Percentiles rank a stretch among this genome's conserved stretches.
Evolutionary conservation across 2,329 filamentous ascomycete genomes (phyloP).

Genomic region (Neurospora sp.): DNA sequence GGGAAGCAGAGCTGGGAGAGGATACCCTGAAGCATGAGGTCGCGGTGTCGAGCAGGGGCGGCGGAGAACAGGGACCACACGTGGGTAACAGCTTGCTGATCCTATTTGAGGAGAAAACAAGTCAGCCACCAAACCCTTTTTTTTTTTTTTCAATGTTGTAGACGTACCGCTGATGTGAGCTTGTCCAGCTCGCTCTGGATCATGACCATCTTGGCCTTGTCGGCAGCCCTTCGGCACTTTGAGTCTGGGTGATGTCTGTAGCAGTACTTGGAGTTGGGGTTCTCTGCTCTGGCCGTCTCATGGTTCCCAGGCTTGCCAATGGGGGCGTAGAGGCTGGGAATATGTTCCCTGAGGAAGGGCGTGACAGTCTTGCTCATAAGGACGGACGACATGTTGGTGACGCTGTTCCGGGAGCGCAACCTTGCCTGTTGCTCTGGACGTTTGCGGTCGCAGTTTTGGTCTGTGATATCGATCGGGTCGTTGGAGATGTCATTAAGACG

Average conservation of each 20-base stretch:
- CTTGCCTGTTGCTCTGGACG: constrained; percentile 39
- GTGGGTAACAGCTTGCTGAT: constrained; percentile 92
- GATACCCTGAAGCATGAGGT: constrained; percentile 93
- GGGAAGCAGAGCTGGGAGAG: constrained; percentile 96
- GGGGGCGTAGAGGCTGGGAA: constrained; percentile 79
- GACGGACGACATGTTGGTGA: constrained; percentile 50
- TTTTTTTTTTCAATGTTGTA: neutral
- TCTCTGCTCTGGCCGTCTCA: constrained; percentile 33
- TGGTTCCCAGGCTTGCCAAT: constrained; percentile 48
- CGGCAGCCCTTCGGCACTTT: constrained; percentile 84
- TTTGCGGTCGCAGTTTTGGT: constrained; percentile 37
- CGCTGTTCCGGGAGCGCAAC: constrained; percentile 25
- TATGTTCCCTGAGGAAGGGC: constrained; percentile 84
- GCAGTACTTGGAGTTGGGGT: constrained; percentile 81
- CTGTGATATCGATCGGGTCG: neutral
- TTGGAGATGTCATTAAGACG: neutral
- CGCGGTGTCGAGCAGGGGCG: constrained; percentile 84
- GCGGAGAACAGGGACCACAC: constrained; percentile 98
- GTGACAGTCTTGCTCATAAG: constrained; percentile 70
- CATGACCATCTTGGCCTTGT: constrained; percentile 93
- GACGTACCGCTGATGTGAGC: constrained; percentile 38
- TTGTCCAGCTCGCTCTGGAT: constrained; percentile 53
- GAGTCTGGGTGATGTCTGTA: constrained; percentile 91
- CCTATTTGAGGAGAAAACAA: constrained; percentile 24
- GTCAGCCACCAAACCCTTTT: neutral